Base-by-base conservation (phyloP, 2,329 filamentous ascomycete genomes). In the Acrocalymma vagum region DNA sequence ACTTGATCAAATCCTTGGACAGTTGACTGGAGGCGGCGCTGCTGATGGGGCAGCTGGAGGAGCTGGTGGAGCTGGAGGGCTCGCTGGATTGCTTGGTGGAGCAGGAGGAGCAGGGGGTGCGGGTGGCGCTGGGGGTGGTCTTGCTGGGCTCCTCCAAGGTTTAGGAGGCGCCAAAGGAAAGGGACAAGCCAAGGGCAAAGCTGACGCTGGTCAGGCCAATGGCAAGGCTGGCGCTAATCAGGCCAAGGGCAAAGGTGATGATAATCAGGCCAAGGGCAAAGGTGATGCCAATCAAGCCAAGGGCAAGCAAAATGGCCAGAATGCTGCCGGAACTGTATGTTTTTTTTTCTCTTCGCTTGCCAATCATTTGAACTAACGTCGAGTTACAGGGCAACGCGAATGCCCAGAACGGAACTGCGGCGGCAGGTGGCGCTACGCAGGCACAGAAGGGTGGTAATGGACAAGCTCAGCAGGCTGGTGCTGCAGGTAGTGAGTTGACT, bases 1-100 rank as follows among this genome's bases (percentile, higher is more conserved):
- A 38, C 55, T 62, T 21, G 60, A 62, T 27, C 50, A 58, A 28
- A 37, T 64, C 18, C 50, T 64, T 6, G 50, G 49, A 8, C 42
- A 28, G 2, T 27, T 63, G 13, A 44, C 45, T 8, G 58, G 51
- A 10, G 48, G 36, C 13, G 48, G 42, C n/a, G 42, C 23, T 13
- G 46, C 28, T 13, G 41, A 21, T 26, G 45, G 31, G 6, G 51
- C 40, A 11, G 51, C 41, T 31, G 51, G 44, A 8, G 49, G 20
- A 6, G 51, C 42, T 25, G 51, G 33, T 24, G 47, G 40, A n/a
- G 38, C 37, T n/a, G 44, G 29, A 9, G 26, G n/a, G 3, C 18
- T 38, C 6, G 34, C 15, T 29, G 25, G 6, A 9, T 3, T 29
- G 11, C 23, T 36, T 7, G 38, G 22, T 13, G 38, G 38, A 15